These are phyloP conservation scores for Cavenderia fasciculata DNA, from an alignment of 78 protist species.

Conservation along the genomic window DNA sequence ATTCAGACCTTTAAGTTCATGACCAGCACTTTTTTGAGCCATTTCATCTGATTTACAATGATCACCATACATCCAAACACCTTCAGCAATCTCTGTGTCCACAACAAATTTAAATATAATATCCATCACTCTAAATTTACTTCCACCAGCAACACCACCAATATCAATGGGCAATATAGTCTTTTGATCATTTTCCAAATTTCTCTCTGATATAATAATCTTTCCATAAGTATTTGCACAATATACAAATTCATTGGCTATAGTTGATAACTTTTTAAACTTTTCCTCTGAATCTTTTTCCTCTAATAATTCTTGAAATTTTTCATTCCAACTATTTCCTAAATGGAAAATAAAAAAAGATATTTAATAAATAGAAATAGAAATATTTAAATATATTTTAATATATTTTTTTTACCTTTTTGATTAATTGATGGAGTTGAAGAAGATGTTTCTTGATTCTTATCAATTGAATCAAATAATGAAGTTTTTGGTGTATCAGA, in stretches of 20 bases:
- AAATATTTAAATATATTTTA: not conserved
- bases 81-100: conserved; percentile 26
- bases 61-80: conserved; percentile 55
- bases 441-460: not conserved
- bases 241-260: conserved; percentile 51
- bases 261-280: not conserved
- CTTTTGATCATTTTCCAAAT: conserved; percentile 24
- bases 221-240: conserved; percentile 69
- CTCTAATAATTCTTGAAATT: conserved; percentile 3
- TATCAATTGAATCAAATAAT: not conserved
- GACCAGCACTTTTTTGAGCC: conserved; percentile 66
- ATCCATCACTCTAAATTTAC: not conserved
- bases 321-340: conserved; percentile 17
- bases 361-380: no score
- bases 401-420: not conserved
- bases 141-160: conserved; percentile 78
- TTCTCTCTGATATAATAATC: conserved; percentile 41
- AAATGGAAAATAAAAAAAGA: not conserved
- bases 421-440: not conserved
- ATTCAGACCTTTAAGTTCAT: conserved; percentile 67
- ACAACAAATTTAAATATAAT: conserved; percentile 64
- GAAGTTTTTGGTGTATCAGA: not conserved
- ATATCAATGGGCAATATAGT: conserved; percentile 19
- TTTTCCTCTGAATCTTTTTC: not conserved
- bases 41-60: conserved; percentile 31